A percentile compares a stretch with the other conserved stretches of the same genome.
Evolutionary conservation across 805 yeast species (phyloP).

Genomic region (Yarrowia deformans): DNA sequence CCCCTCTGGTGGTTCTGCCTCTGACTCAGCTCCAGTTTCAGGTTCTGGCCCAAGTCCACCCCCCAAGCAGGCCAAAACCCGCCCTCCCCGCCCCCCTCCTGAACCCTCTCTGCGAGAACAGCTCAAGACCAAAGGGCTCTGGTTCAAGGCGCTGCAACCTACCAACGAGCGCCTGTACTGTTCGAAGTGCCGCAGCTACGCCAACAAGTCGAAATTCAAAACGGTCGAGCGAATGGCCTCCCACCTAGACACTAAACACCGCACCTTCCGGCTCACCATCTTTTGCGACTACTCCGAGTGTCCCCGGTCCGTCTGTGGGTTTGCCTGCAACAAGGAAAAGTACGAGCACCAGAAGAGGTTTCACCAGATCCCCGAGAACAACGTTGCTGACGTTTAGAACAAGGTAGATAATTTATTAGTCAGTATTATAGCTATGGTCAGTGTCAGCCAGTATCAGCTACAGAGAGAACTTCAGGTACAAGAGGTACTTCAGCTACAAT

Average conservation of each 20-base stretch:
- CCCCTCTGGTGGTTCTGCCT: too few species aligned
- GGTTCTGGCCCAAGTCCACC: too few species aligned
- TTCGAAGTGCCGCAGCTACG: slow-evolving; percentile 16
- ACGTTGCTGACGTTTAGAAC: too few species aligned
- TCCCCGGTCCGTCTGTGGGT: not conserved
- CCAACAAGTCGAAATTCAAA: not conserved
- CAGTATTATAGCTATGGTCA: too few species aligned
- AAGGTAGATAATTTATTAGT: too few species aligned
- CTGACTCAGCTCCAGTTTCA: too few species aligned
- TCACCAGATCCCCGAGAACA: too few species aligned
- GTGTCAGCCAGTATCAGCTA: too few species aligned
- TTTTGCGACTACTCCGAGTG: not conserved
- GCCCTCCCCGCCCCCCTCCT: too few species aligned
- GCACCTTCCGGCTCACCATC: slow-evolving; percentile 13
- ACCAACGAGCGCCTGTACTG: slow-evolving; percentile 3
- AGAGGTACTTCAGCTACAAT: too few species aligned
- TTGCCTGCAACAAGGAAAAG: slow-evolving; percentile 25
- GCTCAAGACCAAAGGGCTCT: not conserved
- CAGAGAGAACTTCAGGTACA: too few species aligned
- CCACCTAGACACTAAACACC: slow-evolving; percentile 12
- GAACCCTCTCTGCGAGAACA: not conserved
- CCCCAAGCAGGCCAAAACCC: too few species aligned
- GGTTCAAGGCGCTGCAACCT: not conserved
- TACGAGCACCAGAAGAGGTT: slow-evolving; percentile 1
- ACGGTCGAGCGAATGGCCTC: not conserved